Percentiles rank a stretch among this genome's conserved stretches.
These are phyloP conservation scores for Penicillium ucsense DNA, from an alignment of 495 filamentous ascomycete species.

Conservation along the genomic window DNA sequence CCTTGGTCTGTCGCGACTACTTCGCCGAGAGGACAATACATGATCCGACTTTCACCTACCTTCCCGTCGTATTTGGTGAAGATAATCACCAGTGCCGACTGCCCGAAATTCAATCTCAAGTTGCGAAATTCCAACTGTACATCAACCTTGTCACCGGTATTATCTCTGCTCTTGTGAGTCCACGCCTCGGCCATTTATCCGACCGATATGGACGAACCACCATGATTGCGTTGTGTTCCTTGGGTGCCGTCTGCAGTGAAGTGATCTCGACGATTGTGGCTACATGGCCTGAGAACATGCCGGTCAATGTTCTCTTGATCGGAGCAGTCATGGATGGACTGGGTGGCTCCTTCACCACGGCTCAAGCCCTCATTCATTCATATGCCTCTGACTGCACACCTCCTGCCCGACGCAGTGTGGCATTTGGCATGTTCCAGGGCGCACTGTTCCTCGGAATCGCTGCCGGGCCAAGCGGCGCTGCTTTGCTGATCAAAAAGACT, in stretches of 20 bases:
- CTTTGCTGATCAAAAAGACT: constrained; percentile 61
- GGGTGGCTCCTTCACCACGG: constrained; percentile 75
- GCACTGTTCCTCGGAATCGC: constrained; percentile 82
- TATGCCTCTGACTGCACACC: constrained; percentile 85
- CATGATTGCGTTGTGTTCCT: constrained; percentile 56
- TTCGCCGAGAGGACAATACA: constrained; percentile 47
- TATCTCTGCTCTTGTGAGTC: constrained; percentile 64
- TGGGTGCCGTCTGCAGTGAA: constrained; percentile 61
- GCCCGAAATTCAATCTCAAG: constrained; percentile 61
- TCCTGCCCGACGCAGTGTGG: constrained; percentile 66
- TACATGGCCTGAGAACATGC: constrained; percentile 58
- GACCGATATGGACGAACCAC: constrained; percentile 77
- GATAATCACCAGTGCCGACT: constrained; percentile 66
- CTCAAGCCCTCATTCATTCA: constrained; percentile 68
- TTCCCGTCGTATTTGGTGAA: constrained; percentile 54
- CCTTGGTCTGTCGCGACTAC: constrained; percentile 73
- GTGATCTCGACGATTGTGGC: constrained; percentile 66
- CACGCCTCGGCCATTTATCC: constrained; percentile 74
- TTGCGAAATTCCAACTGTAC: constrained; percentile 67
- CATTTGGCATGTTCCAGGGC: constrained; percentile 83
- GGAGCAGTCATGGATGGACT: constrained; percentile 71
- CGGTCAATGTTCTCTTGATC: constrained; percentile 64
- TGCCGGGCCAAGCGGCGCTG: constrained; percentile 69
- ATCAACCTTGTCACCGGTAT: constrained; percentile 61
- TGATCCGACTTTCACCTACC: constrained; percentile 50